Evolutionary conservation across 352 stramenopile species (phyloP).

Genomic region (Detonula confervacea): DNA sequence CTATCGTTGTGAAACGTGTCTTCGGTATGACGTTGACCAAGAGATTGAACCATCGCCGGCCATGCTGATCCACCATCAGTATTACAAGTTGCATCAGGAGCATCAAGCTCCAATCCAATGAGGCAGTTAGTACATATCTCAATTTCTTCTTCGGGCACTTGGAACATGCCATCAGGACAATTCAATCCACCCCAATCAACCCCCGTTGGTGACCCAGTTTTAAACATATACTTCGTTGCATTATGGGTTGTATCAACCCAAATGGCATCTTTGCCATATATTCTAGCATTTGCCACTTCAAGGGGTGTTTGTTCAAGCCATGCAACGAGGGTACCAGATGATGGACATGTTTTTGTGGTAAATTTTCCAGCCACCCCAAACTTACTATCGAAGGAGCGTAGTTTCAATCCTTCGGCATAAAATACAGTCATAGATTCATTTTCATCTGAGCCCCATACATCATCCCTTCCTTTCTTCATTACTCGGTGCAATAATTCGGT

Average conservation of each 20-base stretch:
- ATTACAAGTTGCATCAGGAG: neutral
- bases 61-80: conserved; percentile 34
- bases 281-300: conserved; percentile 8
- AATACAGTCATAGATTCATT: conserved; percentile 30
- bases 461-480: conserved; percentile 21
- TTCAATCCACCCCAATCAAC: conserved; percentile 13
- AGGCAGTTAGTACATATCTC: conserved; percentile 7
- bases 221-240: conserved; percentile 19
- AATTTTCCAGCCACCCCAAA: conserved; percentile 23
- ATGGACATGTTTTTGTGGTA: neutral
- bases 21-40: conserved; percentile 3
- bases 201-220: conserved; percentile 10
- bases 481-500: neutral
- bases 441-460: conserved; percentile 9
- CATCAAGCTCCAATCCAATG: conserved; percentile 9
- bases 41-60: neutral
- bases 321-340: neutral
- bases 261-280: conserved; percentile 22
- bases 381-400: neutral
- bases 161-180: too few species aligned
- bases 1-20: conserved; percentile 27
- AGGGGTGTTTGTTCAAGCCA: conserved; percentile 15
- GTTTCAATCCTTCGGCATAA: conserved; percentile 9
- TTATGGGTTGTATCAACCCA: conserved; percentile 33
- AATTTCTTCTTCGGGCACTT: conserved; percentile 4